Evolutionary conservation across 345 rosid species (phyloP).

Genomic region (Conringia planisiliqua): DNA sequence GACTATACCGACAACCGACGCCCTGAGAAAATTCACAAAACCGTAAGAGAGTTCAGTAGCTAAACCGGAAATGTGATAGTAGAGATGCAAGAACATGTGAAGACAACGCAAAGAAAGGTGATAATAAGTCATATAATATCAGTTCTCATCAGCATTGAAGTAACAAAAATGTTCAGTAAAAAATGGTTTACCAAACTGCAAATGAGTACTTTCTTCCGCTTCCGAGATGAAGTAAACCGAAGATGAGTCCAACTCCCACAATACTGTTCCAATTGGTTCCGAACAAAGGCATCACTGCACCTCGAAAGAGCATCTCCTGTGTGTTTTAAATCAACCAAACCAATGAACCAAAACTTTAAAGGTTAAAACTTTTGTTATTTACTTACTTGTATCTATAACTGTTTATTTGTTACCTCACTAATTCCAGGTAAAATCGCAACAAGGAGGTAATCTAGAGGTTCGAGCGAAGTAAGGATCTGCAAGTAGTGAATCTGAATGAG

Average conservation of each 20-base stretch:
- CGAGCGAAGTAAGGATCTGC: slow-evolving; percentile 81
- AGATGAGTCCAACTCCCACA: slow-evolving; percentile 50
- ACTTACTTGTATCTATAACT: background rate
- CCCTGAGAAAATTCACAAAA: slow-evolving; percentile 47
- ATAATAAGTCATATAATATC: background rate
- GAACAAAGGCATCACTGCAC: slow-evolving; percentile 62
- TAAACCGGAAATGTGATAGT: background rate
- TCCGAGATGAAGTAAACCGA: slow-evolving; percentile 80
- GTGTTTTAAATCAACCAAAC: no score
- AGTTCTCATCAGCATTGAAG: background rate
- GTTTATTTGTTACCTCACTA: slow-evolving; percentile 54
- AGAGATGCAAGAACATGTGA: background rate
- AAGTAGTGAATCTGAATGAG: background rate
- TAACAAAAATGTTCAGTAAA: background rate
- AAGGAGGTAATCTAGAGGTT: slow-evolving; percentile 70
- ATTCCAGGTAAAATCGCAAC: slow-evolving; percentile 81
- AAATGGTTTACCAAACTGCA: slow-evolving; percentile 60
- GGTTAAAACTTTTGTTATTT: background rate
- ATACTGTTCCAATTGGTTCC: slow-evolving; percentile 72
- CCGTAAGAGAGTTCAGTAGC: background rate
- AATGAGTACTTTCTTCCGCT: slow-evolving; percentile 84
- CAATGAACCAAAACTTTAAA: background rate
- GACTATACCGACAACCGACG: slow-evolving; percentile 66
- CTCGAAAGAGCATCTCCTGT: slow-evolving; percentile 85
- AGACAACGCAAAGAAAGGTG: background rate